These are phyloP conservation scores for Alternaria sp. DNA, from an alignment of 2,329 filamentous ascomycete genomes.

Conservation along the genomic window DNA sequence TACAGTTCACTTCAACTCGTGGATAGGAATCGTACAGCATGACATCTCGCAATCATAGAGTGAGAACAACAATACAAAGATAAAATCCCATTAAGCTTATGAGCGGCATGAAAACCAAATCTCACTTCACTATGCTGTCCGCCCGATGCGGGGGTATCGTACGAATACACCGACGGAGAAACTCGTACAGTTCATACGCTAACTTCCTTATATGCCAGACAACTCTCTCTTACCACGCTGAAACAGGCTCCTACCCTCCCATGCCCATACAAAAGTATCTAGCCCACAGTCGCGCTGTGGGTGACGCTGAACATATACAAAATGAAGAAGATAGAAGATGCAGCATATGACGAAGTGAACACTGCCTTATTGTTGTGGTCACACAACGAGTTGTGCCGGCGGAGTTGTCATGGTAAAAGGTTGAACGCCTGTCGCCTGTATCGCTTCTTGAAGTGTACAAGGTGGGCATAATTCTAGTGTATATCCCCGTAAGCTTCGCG, in stretches of 20 bases:
- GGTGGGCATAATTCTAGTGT: neutral
- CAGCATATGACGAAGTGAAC: neutral
- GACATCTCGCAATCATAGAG: neutral
- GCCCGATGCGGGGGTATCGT: conserved; percentile 11
- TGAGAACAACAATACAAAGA: neutral
- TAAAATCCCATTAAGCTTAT: neutral
- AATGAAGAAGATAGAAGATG: neutral
- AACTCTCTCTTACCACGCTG: neutral
- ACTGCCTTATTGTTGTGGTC: neutral
- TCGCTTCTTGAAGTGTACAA: neutral
- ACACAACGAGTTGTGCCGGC: neutral
- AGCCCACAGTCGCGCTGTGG: neutral
- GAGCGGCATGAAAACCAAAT: neutral
- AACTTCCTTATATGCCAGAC: neutral
- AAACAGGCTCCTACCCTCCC: neutral
- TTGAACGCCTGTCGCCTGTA: neutral
- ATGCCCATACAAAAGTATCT: neutral
- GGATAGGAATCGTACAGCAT: neutral
- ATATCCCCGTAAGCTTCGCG: neutral
- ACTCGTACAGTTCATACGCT: neutral
- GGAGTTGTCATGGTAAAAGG: neutral
- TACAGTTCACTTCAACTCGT: neutral
- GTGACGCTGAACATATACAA: neutral
- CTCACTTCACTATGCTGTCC: neutral
- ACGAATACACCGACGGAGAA: conserved; percentile 4